phyloP scores from a whole-genome alignment of 75 land plant genomes.

The Pinus taeda region DNA sequence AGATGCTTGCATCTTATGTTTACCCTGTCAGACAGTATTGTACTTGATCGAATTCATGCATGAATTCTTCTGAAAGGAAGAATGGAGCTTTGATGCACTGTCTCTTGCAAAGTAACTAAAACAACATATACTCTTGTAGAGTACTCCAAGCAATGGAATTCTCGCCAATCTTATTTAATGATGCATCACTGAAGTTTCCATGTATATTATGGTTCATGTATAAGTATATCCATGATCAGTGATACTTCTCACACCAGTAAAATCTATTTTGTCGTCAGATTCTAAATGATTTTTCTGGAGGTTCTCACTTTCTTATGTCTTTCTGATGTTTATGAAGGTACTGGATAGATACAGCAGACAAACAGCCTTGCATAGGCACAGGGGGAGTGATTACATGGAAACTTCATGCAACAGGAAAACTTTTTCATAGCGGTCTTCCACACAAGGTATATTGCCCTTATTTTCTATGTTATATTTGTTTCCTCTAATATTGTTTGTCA shows the following conservation, averaged over 20 bases:
- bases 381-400: conserved; percentile 90
- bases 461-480: neutral
- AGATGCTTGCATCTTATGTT: neutral
- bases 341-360: conserved; percentile 95
- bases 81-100: neutral
- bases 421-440: conserved; percentile 94
- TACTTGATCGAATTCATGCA: neutral
- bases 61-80: neutral
- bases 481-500: neutral
- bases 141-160: neutral
- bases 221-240: neutral
- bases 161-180: neutral
- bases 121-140: neutral
- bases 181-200: neutral
- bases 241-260: neutral
- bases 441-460: conserved; percentile 58
- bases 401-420: conserved; percentile 71
- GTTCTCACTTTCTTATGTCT: neutral
- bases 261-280: neutral
- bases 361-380: conserved; percentile 95
- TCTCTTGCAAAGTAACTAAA: neutral
- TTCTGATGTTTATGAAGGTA: conserved; percentile 38
- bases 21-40: neutral
- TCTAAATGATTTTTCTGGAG: neutral
- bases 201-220: neutral